phyloP scores from a whole-genome alignment of 169 alveolate species.

The Theileria luwenshuni region DNA sequence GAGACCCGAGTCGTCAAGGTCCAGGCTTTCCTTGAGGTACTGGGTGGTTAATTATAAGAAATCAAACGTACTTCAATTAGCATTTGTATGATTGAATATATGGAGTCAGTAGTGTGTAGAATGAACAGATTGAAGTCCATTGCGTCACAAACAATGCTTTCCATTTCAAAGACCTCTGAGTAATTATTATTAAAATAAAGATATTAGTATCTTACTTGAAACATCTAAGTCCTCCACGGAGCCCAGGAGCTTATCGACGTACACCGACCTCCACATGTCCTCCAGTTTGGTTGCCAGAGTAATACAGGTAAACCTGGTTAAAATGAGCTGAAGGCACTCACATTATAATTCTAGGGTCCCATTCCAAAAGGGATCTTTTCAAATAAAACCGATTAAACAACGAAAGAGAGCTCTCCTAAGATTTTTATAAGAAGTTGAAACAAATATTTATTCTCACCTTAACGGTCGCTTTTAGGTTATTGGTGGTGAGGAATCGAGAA shows the following conservation, averaged over 20 bases:
- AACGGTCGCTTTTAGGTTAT: slow-evolving; percentile 54
- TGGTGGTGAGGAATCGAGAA: slow-evolving; percentile 47
- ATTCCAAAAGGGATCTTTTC: slow-evolving; percentile 49
- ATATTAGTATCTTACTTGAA: slow-evolving; percentile 34
- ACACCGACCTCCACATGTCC: slow-evolving; percentile 61
- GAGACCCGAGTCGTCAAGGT: slow-evolving; percentile 39
- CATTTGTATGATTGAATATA: slow-evolving; percentile 45
- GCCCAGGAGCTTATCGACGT: slow-evolving; percentile 57
- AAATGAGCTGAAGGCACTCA: background rate
- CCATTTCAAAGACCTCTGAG: slow-evolving; percentile 67
- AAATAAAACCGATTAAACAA: slow-evolving; percentile 61
- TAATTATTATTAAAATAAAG: background rate
- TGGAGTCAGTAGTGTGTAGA: slow-evolving; percentile 59
- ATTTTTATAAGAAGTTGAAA: background rate
- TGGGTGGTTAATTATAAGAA: background rate
- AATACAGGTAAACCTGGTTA: slow-evolving; percentile 59
- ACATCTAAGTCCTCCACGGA: slow-evolving; percentile 41
- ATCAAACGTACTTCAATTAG: background rate
- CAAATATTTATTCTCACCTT: slow-evolving; percentile 18
- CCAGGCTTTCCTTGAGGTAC: slow-evolving; percentile 61
- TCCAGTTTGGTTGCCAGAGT: slow-evolving; percentile 65
- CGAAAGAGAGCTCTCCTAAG: slow-evolving; percentile 57
- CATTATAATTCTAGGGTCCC: slow-evolving; percentile 65
- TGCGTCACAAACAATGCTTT: slow-evolving; percentile 63
- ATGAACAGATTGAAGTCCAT: slow-evolving; percentile 49